A percentile compares a stretch with the other conserved stretches of the same genome.
phyloP scores from a whole-genome alignment of 768 basidiomycete genomes.

The Favolaschia claudopus region DNA sequence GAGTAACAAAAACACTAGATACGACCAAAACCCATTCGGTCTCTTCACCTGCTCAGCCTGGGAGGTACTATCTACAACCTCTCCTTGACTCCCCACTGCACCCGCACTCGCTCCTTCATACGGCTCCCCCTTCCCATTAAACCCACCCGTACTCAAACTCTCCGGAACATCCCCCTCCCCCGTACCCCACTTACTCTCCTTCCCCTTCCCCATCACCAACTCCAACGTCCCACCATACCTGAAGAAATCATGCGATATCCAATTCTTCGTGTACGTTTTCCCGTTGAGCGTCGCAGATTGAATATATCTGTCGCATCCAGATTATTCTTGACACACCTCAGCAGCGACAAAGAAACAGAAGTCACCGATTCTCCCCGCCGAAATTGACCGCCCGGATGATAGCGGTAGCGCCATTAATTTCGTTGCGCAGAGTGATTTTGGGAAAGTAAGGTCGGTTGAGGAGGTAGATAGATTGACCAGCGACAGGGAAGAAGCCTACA shows the following conservation, averaged over 20 bases:
- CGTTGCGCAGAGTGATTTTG: slow-evolving; percentile 23
- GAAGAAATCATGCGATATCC: slow-evolving; percentile 7
- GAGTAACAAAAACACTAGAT: not conserved
- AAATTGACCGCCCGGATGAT: slow-evolving; percentile 12
- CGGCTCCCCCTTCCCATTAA: not conserved
- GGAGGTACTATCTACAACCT: too few species aligned
- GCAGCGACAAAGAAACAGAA: too few species aligned
- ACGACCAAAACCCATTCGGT: not conserved
- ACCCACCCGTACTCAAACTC: slow-evolving; percentile 9
- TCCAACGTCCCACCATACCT: not conserved
- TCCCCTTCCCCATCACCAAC: not conserved
- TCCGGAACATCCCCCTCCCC: not conserved
- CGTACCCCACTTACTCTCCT: not conserved
- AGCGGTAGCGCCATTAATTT: slow-evolving; percentile 9
- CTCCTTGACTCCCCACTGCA: too few species aligned
- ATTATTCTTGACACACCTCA: too few species aligned
- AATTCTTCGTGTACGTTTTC: not conserved
- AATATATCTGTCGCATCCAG: slow-evolving; percentile 22
- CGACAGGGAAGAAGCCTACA: slow-evolving; percentile 27
- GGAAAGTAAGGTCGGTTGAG: slow-evolving; percentile 28
- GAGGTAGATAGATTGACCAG: slow-evolving; percentile 24
- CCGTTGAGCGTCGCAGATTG: slow-evolving; percentile 23
- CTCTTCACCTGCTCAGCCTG: not conserved
- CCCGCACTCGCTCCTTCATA: not conserved
- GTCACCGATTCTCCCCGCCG: slow-evolving; percentile 12